These are phyloP conservation scores for Paecilomyces dactylethromorphus DNA, from an alignment of 2,329 filamentous ascomycete species.

Conservation along the genomic window DNA sequence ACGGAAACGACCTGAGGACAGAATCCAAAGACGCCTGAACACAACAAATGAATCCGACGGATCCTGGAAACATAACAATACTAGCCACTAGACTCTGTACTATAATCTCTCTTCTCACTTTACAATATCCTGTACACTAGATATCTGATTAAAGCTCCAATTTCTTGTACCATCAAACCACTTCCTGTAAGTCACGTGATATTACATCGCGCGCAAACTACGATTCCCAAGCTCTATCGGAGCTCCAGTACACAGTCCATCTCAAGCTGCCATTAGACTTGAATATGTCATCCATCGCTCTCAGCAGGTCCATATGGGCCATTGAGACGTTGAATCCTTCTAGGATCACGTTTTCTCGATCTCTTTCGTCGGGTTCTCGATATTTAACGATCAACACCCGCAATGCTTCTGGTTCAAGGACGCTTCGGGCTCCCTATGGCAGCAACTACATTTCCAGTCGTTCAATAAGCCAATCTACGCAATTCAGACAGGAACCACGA, in stretches of 20 bases:
- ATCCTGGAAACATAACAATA: neutral
- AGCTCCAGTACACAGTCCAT: neutral
- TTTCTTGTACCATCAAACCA: neutral
- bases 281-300: constrained; percentile 7
- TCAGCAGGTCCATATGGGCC: constrained; percentile 7
- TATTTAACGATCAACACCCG: neutral
- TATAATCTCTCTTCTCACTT: constrained; percentile 2
- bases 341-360: neutral
- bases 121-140: neutral
- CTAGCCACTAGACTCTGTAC: neutral
- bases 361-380: neutral
- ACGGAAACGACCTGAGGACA: constrained; percentile 81
- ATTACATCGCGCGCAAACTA: neutral
- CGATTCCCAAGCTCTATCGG: neutral
- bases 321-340: constrained; percentile 3
- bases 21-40: constrained; percentile 61
- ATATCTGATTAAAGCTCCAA: neutral
- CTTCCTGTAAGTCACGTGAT: neutral
- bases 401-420: neutral
- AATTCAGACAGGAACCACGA: neutral
- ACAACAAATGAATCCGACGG: neutral
- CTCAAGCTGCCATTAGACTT: neutral
- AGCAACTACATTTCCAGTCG: constrained; percentile 8
- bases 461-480: constrained; percentile 10
- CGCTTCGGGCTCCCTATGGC: neutral